phyloP scores from a whole-genome alignment of 352 stramenopile genomes.

The Blastocystis sp. region DNA sequence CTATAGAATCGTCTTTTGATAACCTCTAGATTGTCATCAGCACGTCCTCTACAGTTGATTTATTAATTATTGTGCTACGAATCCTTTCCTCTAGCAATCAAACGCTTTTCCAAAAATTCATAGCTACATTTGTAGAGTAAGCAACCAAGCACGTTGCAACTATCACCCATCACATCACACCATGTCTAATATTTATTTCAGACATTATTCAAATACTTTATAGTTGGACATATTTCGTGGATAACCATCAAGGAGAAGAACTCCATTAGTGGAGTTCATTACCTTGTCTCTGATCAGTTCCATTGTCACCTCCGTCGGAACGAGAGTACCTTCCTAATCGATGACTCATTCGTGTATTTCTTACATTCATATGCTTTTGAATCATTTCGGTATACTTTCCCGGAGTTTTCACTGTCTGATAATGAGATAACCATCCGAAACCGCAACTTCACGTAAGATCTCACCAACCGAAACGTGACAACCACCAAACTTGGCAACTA shows the following conservation, averaged over 20 bases:
- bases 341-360: neutral
- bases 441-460: slow-evolving; percentile 15
- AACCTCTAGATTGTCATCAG: slow-evolving; percentile 45
- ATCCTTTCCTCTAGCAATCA: slow-evolving; percentile 45
- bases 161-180: slow-evolving; percentile 25
- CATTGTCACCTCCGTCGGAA: slow-evolving; percentile 55
- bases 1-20: slow-evolving; percentile 58
- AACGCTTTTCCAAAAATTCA: slow-evolving; percentile 56
- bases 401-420: slow-evolving; percentile 49
- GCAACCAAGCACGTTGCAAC: slow-evolving; percentile 45
- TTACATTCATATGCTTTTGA: slow-evolving; percentile 43
- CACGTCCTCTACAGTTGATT: neutral
- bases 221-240: slow-evolving; percentile 60
- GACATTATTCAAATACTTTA: neutral
- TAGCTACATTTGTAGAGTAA: slow-evolving; percentile 57
- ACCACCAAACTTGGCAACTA: slow-evolving; percentile 41
- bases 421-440: neutral
- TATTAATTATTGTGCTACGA: neutral
- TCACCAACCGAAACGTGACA: slow-evolving; percentile 42
- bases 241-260: slow-evolving; percentile 50
- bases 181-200: neutral
- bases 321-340: slow-evolving; percentile 26
- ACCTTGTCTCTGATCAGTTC: slow-evolving; percentile 52
- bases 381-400: slow-evolving; percentile 59
- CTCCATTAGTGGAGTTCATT: neutral